phyloP scores from a whole-genome alignment of 345 rosid species.

The Salix purpurea region DNA sequence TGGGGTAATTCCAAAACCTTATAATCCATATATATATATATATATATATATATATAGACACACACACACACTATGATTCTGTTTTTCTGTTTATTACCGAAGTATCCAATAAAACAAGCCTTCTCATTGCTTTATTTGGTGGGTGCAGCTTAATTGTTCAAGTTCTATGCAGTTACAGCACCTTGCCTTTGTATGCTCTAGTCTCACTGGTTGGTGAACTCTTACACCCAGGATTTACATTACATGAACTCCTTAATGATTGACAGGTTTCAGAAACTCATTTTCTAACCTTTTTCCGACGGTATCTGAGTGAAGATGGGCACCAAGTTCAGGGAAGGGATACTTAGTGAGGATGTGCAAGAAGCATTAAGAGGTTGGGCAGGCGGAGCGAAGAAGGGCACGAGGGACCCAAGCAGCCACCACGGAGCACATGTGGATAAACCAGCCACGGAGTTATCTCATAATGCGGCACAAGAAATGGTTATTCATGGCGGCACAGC shows the following conservation, averaged over 20 bases:
- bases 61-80: background rate
- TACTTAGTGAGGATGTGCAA: conserved; percentile 32
- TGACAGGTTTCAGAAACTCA: background rate
- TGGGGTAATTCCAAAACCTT: conserved; percentile 46
- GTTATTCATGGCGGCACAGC: conserved; percentile 4
- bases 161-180: conserved; percentile 85
- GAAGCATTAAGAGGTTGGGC: conserved; percentile 28
- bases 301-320: conserved; percentile 55
- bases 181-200: conserved; percentile 69
- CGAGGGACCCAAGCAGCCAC: background rate
- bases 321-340: conserved; percentile 46
- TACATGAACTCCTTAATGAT: background rate
- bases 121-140: background rate
- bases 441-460: conserved; percentile 7
- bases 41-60: too few relatives aligned
- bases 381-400: background rate
- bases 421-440: background rate
- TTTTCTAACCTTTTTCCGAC: background rate
- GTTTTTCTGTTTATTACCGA: background rate
- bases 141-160: conserved; percentile 64
- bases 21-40: background rate
- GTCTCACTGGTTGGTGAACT: conserved; percentile 56
- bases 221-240: background rate
- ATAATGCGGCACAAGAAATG: conserved; percentile 19
- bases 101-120: background rate